A percentile compares a stretch with the other conserved stretches of the same genome.
Evolutionary conservation across 306 rosid species (phyloP).

Genomic region (Cyamopsis tetragonoloba): DNA sequence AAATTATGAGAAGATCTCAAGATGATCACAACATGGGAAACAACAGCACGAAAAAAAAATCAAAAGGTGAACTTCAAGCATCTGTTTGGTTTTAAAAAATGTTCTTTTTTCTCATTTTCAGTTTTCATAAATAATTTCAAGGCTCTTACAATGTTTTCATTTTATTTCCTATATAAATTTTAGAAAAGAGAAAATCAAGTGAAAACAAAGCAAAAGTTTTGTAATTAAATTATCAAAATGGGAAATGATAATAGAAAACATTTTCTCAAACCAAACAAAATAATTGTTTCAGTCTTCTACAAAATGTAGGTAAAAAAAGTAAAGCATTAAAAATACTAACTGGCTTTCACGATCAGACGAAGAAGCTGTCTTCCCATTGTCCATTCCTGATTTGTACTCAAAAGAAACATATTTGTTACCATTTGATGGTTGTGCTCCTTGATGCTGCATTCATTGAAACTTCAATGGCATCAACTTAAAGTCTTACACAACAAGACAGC

Average conservation of each 20-base stretch:
- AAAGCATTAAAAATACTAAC: constrained; percentile 48
- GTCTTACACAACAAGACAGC: constrained; percentile 7
- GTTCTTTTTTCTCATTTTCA: no score
- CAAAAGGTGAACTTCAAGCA: no score
- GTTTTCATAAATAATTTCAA: no score
- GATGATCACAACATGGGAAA: constrained; percentile 18
- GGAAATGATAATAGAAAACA: no score
- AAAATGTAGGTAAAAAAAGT: constrained; percentile 2
- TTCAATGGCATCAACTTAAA: constrained; percentile 26
- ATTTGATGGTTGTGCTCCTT: constrained; percentile 79
- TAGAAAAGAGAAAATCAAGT: no score
- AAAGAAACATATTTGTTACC: constrained; percentile 93
- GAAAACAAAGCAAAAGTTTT: no score
- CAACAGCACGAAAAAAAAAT: neutral
- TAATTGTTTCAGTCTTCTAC: constrained; percentile 12
- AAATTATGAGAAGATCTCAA: constrained; percentile 16
- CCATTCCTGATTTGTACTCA: constrained; percentile 98
- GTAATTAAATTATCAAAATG: no score
- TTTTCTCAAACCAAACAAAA: no score
- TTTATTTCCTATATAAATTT: no score
- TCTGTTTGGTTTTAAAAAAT: no score
- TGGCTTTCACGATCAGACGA: constrained; percentile 97
- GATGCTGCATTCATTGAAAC: constrained; percentile 70
- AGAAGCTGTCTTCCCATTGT: constrained; percentile 92
- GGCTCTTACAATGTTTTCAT: no score